phyloP scores from a whole-genome alignment of 1,284 basidiomycete species.

The Leccinum insolens region DNA sequence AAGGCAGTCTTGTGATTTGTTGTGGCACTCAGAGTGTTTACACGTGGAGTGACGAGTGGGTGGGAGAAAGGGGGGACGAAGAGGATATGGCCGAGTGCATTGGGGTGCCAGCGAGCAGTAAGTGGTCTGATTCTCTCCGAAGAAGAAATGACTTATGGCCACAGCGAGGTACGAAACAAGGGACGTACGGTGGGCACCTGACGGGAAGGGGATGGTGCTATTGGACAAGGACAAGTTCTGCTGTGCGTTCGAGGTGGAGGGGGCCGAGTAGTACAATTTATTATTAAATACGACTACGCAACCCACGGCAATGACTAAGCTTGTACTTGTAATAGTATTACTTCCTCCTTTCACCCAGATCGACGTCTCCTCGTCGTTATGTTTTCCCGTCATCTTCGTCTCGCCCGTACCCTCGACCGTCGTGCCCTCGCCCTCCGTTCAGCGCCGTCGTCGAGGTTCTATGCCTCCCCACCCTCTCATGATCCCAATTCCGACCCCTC shows the following conservation, averaged over 20 bases:
- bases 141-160: constrained; percentile 1
- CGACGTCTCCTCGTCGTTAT: constrained; percentile 13
- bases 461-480: constrained; percentile 45
- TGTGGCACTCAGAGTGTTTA: constrained; percentile 72
- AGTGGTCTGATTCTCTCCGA: constrained; percentile 33
- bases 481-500: constrained; percentile 24
- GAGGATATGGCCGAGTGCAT: constrained; percentile 84
- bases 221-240: constrained; percentile 78
- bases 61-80: constrained; percentile 51
- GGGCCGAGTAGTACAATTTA: not conserved
- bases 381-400: constrained; percentile 36
- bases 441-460: constrained; percentile 37
- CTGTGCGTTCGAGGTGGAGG: constrained; percentile 79
- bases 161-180: constrained; percentile 66
- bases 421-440: constrained; percentile 14
- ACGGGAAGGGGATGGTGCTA: constrained; percentile 76
- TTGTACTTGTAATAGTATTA: constrained; percentile 1
- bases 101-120: constrained; percentile 77
- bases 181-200: constrained; percentile 78
- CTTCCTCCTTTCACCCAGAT: not conserved
- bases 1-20: constrained; percentile 68
- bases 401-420: constrained; percentile 27
- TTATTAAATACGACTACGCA: not conserved
- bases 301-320: constrained; percentile 28
- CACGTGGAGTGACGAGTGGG: constrained; percentile 84